A percentile compares a stretch with the other conserved stretches of the same genome.
Conservation (phyloP, 176 grass and related monocot species). For the Aegilops longissima region DNA sequence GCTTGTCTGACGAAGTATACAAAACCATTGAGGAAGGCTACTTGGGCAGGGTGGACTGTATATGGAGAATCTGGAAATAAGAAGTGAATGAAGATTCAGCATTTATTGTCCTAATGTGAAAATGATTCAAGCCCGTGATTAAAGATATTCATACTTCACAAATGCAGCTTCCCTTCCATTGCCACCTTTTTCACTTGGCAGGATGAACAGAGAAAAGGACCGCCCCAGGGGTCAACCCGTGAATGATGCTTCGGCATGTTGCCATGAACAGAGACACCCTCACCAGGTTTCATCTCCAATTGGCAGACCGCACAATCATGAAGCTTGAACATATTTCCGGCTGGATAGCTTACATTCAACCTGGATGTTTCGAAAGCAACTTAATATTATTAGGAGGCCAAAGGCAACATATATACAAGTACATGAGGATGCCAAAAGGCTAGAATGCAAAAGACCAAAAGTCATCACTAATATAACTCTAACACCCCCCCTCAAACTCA, state of each 20-base stretch:
- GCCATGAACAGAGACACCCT: slow-evolving; percentile 77
- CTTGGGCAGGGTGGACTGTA: slow-evolving; percentile 39
- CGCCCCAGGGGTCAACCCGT: slow-evolving; percentile 63
- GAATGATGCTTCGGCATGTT: slow-evolving; percentile 48
- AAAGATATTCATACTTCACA: slow-evolving; percentile 47
- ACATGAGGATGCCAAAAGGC: too few relatives aligned
- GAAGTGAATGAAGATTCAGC: slow-evolving; percentile 29
- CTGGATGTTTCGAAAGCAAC: slow-evolving; percentile 1
- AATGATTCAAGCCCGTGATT: neutral
- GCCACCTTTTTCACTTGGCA: slow-evolving; percentile 91
- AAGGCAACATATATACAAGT: too few relatives aligned
- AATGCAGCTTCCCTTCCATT: slow-evolving; percentile 86
- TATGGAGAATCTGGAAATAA: slow-evolving; percentile 60
- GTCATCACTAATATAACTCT: too few relatives aligned
- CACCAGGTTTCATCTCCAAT: slow-evolving; percentile 82
- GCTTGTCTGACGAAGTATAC: slow-evolving; percentile 26
- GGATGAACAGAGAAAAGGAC: slow-evolving; percentile 85
- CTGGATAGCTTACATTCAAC: slow-evolving; percentile 58
- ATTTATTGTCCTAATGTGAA: slow-evolving; percentile 21
- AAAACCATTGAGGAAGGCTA: slow-evolving; percentile 18
- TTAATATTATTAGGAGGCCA: too few relatives aligned
- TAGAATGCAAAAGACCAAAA: too few relatives aligned
- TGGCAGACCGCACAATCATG: slow-evolving; percentile 91
- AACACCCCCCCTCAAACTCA: too few relatives aligned
- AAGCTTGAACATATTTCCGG: slow-evolving; percentile 69